phyloP scores from a whole-genome alignment of 2,329 filamentous ascomycete genomes.

The Pestalotiopsis sp. region DNA sequence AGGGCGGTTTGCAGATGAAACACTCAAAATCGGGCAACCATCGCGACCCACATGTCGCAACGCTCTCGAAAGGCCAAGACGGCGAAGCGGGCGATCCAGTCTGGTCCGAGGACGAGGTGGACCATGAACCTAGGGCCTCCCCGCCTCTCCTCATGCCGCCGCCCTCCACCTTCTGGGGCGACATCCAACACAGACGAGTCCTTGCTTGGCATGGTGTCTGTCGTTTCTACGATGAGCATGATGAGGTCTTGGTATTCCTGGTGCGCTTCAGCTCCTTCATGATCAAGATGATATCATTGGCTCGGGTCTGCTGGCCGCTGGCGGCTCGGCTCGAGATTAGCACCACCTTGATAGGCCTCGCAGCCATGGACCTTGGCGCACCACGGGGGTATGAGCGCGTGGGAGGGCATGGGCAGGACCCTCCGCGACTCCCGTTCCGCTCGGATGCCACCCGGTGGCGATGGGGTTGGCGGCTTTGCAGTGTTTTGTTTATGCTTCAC shows the following conservation, averaged over 20 bases:
- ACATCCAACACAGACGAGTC: conserved; percentile 34
- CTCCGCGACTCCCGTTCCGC: conserved; percentile 17
- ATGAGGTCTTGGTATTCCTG: conserved; percentile 35
- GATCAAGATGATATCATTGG: conserved; percentile 67
- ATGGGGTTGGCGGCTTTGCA: conserved; percentile 37
- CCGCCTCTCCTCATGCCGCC: conserved; percentile 53
- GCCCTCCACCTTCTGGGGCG: conserved; percentile 39
- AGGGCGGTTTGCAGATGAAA: conserved; percentile 33
- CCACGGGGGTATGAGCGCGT: conserved; percentile 26
- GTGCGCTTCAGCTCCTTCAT: conserved; percentile 67
- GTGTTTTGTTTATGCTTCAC: conserved; percentile 37
- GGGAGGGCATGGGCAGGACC: conserved; percentile 14
- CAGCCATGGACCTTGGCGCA: conserved; percentile 65
- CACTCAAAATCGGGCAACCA: conserved; percentile 32
- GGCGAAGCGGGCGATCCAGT: conserved; percentile 32
- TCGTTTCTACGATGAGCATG: conserved; percentile 33
- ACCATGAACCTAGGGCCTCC: conserved; percentile 21
- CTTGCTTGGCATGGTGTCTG: conserved; percentile 39
- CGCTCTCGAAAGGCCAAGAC: conserved; percentile 45
- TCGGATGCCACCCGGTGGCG: conserved; percentile 22
- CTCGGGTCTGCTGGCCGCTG: conserved; percentile 72
- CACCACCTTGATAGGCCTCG: conserved; percentile 70
- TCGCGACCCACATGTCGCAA: conserved; percentile 37
- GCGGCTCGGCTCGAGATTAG: conserved; percentile 66
- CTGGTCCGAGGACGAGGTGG: conserved; percentile 21